Conservation (phyloP, 805 yeast genomes). For the Starmerella riodocensis region DNA sequence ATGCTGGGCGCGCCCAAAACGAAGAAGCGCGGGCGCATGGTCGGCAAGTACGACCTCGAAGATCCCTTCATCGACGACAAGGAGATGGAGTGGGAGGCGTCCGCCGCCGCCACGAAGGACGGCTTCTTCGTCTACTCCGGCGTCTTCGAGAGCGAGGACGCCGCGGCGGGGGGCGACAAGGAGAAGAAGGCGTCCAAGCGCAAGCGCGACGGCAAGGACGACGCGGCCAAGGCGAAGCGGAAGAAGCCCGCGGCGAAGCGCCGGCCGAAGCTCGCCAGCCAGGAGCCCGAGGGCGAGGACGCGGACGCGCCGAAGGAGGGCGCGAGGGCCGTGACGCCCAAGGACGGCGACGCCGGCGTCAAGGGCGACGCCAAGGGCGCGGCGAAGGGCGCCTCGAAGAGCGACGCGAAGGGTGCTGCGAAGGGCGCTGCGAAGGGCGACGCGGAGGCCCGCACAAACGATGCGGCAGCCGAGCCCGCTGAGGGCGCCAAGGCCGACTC, state of each 20-base stretch:
- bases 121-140: constrained; percentile 96
- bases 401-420: neutral
- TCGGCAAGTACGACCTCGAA: constrained; percentile 54
- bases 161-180: constrained; percentile 13
- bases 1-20: constrained; percentile 24
- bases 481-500: too few relatives aligned
- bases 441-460: too few relatives aligned
- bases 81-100: constrained; percentile 86
- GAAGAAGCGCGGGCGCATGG: constrained; percentile 26
- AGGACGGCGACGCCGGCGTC: constrained; percentile 2
- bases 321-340: too few relatives aligned
- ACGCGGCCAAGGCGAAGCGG: constrained; percentile 2
- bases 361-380: constrained; percentile 2
- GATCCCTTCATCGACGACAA: constrained; percentile 97
- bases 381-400: neutral
- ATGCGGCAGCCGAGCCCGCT: too few relatives aligned
- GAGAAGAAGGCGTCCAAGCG: constrained; percentile 18
- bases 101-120: constrained; percentile 79
- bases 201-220: constrained; percentile 5
- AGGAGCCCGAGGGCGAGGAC: neutral
- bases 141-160: constrained; percentile 37
- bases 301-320: too few relatives aligned
- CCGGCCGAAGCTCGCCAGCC: neutral
- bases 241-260: constrained; percentile 1
- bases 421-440: neutral